These are phyloP conservation scores for Ceratobasidium papillatum DNA, from an alignment of 1,284 basidiomycete genomes.

Conservation along the genomic window DNA sequence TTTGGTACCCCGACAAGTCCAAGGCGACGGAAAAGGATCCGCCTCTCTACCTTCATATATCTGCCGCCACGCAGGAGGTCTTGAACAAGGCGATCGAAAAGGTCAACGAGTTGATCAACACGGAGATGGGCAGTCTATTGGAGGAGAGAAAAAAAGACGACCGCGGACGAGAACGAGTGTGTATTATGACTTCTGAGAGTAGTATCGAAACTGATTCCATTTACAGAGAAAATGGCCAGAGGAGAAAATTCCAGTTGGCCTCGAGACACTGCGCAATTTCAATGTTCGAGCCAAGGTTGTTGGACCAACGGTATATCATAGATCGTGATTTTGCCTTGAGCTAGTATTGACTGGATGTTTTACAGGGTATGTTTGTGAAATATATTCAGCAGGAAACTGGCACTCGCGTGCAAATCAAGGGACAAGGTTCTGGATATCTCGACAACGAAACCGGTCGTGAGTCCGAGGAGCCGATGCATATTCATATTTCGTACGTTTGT, in stretches of 20 bases:
- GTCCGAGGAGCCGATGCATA: conserved; percentile 91
- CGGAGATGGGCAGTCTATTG: conserved; percentile 88
- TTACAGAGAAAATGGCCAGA: conserved; percentile 92
- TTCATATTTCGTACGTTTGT: conserved; percentile 83
- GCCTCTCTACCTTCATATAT: conserved; percentile 93
- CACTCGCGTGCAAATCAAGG: conserved; percentile 98
- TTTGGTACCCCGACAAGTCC: conserved; percentile 91
- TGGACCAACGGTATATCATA: conserved; percentile 78
- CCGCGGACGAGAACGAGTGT: conserved; percentile 64
- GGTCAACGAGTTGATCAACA: conserved; percentile 84
- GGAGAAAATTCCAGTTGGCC: conserved; percentile 86
- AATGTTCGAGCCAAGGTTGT: conserved; percentile 98
- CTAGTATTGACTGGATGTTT: conserved; percentile 20
- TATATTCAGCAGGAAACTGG: conserved; percentile 97
- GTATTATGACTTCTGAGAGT: background rate
- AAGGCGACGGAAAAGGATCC: conserved; percentile 93
- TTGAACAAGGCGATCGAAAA: conserved; percentile 84
- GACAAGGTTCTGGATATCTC: conserved; percentile 92
- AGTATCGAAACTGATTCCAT: conserved; percentile 19
- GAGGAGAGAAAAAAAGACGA: conserved; percentile 78
- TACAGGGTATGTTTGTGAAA: conserved; percentile 94
- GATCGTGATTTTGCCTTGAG: background rate
- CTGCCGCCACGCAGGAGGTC: conserved; percentile 80
- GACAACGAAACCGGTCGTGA: conserved; percentile 94
- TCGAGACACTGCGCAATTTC: conserved; percentile 94